Conservation (phyloP, 495 filamentous ascomycete species). For the Cudoniella acicularis region DNA sequence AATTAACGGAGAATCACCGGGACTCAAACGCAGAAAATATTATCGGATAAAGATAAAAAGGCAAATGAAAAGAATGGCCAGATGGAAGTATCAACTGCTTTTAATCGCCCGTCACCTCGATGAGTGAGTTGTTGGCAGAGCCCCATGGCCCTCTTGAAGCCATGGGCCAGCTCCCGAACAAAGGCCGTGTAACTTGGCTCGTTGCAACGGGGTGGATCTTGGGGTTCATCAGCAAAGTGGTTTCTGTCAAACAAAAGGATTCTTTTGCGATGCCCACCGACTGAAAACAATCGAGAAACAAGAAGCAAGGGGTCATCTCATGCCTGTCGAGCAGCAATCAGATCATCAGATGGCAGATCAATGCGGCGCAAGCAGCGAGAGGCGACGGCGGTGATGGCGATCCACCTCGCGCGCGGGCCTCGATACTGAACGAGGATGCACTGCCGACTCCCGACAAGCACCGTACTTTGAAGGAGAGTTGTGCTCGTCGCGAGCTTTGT, state of each 20-base stretch:
- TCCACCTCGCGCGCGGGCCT: background rate
- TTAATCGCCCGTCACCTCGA: background rate
- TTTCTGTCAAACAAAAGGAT: conserved; percentile 2
- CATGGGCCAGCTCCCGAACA: background rate
- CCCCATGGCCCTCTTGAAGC: background rate
- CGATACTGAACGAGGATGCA: background rate
- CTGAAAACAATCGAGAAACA: conserved; percentile 20
- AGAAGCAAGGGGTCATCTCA: conserved; percentile 5
- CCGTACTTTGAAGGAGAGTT: too few species aligned
- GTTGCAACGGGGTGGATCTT: conserved; percentile 5
- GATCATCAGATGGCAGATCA: conserved; percentile 17
- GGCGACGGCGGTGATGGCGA: background rate
- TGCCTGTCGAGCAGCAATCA: background rate
- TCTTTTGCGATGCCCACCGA: conserved; percentile 5
- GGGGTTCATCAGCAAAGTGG: background rate
- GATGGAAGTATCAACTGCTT: background rate
- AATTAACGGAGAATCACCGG: conserved; percentile 34
- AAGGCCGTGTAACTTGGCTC: conserved; percentile 4
- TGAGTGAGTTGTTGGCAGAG: background rate
- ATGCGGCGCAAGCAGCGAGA: background rate
- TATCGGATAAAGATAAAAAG: conserved; percentile 30
- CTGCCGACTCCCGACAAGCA: background rate
- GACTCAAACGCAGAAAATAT: conserved; percentile 30
- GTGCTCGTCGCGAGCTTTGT: background rate
- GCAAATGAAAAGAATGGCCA: conserved; percentile 17